Evolutionary conservation across 1,139 yeast genomes (phyloP), one percentile per base, ranked within the genome.

Genomic region (Geotrichum aggregatum): DNA sequence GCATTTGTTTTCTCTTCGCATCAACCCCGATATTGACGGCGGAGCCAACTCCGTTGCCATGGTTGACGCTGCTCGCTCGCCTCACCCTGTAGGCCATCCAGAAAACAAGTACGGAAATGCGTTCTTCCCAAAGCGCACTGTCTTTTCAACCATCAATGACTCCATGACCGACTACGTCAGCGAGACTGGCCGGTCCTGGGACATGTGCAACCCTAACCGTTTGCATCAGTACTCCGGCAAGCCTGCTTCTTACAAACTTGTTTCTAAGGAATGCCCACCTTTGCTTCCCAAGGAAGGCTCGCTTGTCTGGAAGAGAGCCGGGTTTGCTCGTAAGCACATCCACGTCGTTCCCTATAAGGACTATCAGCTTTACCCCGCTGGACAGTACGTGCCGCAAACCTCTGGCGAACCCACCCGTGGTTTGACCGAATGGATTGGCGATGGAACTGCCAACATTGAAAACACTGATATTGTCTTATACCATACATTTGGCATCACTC

Each of bases 401-500:
- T 79, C 84, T 60, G 91, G 91, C 64, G 88, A 82, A 58, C 87
- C 87, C 57, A 64, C 74, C 44, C 70, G 81, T 63, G 89, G 89
- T 64, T 80, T 83, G 78, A 77, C 83, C 67, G 76, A 80, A 60
- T 84, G 89, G 89, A 72, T 82, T 58, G 87, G 84, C 52, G 83
- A 83, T 61, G 88, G 87, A 54, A 56, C 71, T 8, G 88, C 77
- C 49, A 68, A 68, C 18, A 72, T 84, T 63, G 86, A 82, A 62
- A 77, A 84, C 70, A 80, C 85, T 39, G 91, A 84, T 66, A 76
- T 84, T 58, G 76, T 84, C 48, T 71, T 82, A 62, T 86, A 82
- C 81, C 92, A 84, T 69, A 84, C 91, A 34, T 85, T 85, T 66
- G 94, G 94, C 63, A 79, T 85, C 59, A 83, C 92, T 43, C 95